A percentile compares a stretch with the other conserved stretches of the same genome.
phyloP scores from a whole-genome alignment of 495 filamentous ascomycete genomes.

The Neurospora africana region DNA sequence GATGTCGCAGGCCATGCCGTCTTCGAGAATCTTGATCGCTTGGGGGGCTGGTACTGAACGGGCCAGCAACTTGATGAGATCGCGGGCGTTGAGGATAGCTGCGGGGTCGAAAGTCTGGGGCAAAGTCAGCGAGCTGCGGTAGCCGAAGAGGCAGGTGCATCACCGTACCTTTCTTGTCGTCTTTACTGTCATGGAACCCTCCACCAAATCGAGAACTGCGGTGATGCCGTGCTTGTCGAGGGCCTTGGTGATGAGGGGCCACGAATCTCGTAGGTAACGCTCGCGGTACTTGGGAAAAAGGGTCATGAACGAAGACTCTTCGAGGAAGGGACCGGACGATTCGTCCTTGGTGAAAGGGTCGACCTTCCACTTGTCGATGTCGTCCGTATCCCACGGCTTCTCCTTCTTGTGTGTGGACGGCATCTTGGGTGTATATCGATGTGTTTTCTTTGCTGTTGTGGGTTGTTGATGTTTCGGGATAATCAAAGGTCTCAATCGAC shows the following conservation, averaged over 20 bases:
- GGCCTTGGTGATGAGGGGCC: constrained; percentile 69
- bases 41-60: constrained; percentile 88
- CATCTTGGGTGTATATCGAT: constrained; percentile 43
- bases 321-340: constrained; percentile 70
- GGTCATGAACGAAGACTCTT: constrained; percentile 78
- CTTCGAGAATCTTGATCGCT: constrained; percentile 88
- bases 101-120: constrained; percentile 81
- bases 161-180: constrained; percentile 53
- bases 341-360: constrained; percentile 86
- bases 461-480: neutral
- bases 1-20: constrained; percentile 80
- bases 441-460: neutral
- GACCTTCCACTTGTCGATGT: constrained; percentile 96
- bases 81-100: constrained; percentile 85
- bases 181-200: constrained; percentile 91
- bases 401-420: constrained; percentile 89
- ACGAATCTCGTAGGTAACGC: constrained; percentile 82
- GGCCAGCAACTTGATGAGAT: constrained; percentile 86
- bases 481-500: neutral
- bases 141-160: neutral
- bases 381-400: constrained; percentile 96
- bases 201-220: constrained; percentile 85
- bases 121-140: too few species aligned
- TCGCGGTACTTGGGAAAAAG: constrained; percentile 98
- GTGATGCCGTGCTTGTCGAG: constrained; percentile 75